Evolutionary conservation across 2,329 filamentous ascomycete genomes (phyloP), one percentile per base, ranked within the genome.

Genomic region (Trichoderma guizhouense): DNA sequence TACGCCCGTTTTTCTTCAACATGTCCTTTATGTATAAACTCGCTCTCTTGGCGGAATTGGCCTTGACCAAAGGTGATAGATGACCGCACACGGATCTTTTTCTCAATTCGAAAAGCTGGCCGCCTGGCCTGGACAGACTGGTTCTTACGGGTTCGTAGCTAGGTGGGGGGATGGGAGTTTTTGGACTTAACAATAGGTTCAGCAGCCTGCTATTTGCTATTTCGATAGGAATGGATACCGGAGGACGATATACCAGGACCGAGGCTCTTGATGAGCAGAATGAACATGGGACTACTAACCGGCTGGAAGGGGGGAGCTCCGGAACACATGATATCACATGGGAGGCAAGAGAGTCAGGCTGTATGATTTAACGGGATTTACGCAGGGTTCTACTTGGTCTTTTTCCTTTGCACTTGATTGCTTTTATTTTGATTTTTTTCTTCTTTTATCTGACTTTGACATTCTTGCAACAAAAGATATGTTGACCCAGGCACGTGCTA

Each of bases 11-110:
- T 24, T 63, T 69, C 47, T 24, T 53, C 21, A 21, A 57, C 36
- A 12, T 34, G 39, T 72, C 47, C 65, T 34, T 70, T 28, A 67
- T 57, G n/a, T 43, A 64, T 55, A 32, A 66, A 34, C 57, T 47
- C 61, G 70, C 63, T 68, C 47, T 51, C 76, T 77, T 74, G 75
- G 75, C 74, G 75, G 78, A 76, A 80, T 74, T 76, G 74, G 79
- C 79, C 77, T 82, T 82, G 77, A 82, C 80, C 75, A 73, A 74
- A 74, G 76, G 76, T 78, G 74, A 74, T 81, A 82, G 80, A 82
- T 81, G 72, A 51, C 72, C 75, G 53, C 60, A 43, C 55, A n/a
- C 53, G 64, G 28, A 64, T 28, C 34, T 43, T 34, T 34, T 32
- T 30, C 18, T 36, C 67, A 58, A 36, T 21, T 69, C 70, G 47